A percentile compares a stretch with the other conserved stretches of the same genome.
These are phyloP conservation scores for Raphidocelis subcapitata DNA, from an alignment of 139 green algal genomes.

Conservation along the genomic window DNA sequence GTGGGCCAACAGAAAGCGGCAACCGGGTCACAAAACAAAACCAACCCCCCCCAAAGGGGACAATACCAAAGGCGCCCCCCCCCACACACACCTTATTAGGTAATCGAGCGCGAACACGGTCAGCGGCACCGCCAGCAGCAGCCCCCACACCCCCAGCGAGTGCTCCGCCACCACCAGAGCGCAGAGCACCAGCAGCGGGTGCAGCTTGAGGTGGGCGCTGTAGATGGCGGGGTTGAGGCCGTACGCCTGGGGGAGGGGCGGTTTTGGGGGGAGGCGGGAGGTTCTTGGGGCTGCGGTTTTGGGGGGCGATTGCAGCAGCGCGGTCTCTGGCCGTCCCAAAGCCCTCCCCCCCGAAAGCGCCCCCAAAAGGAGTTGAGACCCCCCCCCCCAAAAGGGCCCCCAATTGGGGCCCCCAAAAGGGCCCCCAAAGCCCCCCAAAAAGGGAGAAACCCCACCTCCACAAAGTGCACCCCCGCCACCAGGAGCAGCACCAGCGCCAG, in stretches of 20 bases:
- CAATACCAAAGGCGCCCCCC: neutral
- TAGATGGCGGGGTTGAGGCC: conserved; percentile 87
- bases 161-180: conserved; percentile 79
- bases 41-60: neutral
- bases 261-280: too few relatives aligned
- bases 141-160: conserved; percentile 88
- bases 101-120: conserved; percentile 94
- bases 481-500: conserved; percentile 85
- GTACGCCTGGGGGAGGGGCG: conserved; percentile 28
- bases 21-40: too few relatives aligned
- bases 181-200: conserved; percentile 85
- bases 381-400: too few relatives aligned
- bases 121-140: conserved; percentile 89
- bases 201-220: conserved; percentile 89
- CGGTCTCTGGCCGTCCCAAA: too few relatives aligned
- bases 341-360: too few relatives aligned
- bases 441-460: conserved; percentile 71
- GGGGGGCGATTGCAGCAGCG: too few relatives aligned
- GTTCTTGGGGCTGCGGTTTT: too few relatives aligned
- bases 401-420: too few relatives aligned
- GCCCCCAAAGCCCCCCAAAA: too few relatives aligned
- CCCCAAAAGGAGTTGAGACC: too few relatives aligned
- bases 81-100: conserved; percentile 43
- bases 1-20: too few relatives aligned
- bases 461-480: conserved; percentile 82